Percentiles rank a stretch among this genome's conserved stretches.
Evolutionary conservation across 2,329 filamentous ascomycete species (phyloP).

Genomic region (Neocucurbitaria cava): DNA sequence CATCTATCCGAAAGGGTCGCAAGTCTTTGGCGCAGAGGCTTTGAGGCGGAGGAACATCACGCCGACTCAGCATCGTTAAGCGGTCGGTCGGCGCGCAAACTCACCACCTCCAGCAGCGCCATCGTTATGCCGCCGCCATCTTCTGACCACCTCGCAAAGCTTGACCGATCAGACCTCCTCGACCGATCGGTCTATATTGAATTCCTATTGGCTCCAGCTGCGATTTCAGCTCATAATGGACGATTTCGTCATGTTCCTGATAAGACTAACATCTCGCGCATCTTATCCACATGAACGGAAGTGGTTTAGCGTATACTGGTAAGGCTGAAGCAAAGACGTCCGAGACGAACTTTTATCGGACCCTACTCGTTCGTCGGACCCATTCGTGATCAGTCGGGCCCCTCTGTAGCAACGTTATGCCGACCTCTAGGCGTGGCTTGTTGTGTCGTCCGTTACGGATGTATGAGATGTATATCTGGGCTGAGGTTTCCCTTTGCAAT

Average conservation of each 20-base stretch:
- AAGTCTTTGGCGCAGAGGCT: not conserved
- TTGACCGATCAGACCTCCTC: not conserved
- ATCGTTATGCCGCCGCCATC: not conserved
- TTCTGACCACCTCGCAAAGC: not conserved
- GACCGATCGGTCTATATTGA: not conserved
- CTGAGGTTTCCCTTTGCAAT: not conserved
- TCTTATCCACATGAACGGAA: not conserved
- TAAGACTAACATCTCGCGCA: not conserved
- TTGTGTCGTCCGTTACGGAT: not conserved
- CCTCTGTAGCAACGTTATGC: not conserved
- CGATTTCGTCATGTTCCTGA: not conserved
- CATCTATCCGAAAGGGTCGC: not conserved
- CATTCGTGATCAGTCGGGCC: not conserved
- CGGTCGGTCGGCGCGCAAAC: not conserved
- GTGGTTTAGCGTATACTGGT: not conserved
- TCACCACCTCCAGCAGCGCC: not conserved
- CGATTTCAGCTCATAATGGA: too few relatives aligned
- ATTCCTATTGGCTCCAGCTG: not conserved
- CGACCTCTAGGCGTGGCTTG: not conserved
- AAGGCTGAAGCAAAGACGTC: not conserved
- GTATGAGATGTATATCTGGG: not conserved
- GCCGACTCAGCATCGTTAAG: not conserved
- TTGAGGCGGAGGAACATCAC: not conserved
- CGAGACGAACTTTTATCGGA: not conserved
- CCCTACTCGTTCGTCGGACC: not conserved